These are phyloP conservation scores for Coprinopsis cinerea DNA, from an alignment of 768 basidiomycete species.

Conservation along the genomic window DNA sequence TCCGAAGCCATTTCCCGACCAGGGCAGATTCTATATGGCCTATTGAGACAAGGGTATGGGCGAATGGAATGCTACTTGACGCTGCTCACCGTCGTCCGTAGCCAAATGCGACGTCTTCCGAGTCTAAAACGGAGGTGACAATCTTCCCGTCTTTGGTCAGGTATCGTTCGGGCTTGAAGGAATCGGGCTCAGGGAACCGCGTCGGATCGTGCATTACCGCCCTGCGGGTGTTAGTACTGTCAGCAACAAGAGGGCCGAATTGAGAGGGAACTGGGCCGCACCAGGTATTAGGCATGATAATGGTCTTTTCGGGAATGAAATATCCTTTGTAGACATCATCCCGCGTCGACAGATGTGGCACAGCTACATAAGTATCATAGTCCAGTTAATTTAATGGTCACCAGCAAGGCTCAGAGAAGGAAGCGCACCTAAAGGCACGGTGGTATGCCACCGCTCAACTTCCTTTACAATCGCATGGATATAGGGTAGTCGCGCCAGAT, in stretches of 20 bases:
- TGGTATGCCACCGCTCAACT: conserved; percentile 26
- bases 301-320: conserved; percentile 31
- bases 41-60: not conserved
- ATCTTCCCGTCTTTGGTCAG: conserved; percentile 20
- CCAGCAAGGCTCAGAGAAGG: conserved; percentile 13
- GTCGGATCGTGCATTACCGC: conserved; percentile 21
- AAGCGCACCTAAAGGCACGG: conserved; percentile 26
- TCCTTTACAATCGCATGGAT: conserved; percentile 31
- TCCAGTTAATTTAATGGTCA: conserved; percentile 15
- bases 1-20: conserved; percentile 38
- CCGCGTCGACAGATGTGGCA: not conserved
- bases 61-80: not conserved
- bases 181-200: conserved; percentile 19
- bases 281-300: conserved; percentile 27
- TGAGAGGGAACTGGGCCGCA: conserved; percentile 1
- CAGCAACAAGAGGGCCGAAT: not conserved
- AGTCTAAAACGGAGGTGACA: conserved; percentile 16
- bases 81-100: conserved; percentile 19
- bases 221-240: conserved; percentile 13
- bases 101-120: conserved; percentile 21
- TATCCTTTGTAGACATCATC: conserved; percentile 16
- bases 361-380: not conserved
- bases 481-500: conserved; percentile 27
- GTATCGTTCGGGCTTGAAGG: conserved; percentile 24
- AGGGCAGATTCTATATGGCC: conserved; percentile 27